Evolutionary conservation across 495 filamentous ascomycete species (phyloP).

Genomic region (Aspergillus kassunensis): DNA sequence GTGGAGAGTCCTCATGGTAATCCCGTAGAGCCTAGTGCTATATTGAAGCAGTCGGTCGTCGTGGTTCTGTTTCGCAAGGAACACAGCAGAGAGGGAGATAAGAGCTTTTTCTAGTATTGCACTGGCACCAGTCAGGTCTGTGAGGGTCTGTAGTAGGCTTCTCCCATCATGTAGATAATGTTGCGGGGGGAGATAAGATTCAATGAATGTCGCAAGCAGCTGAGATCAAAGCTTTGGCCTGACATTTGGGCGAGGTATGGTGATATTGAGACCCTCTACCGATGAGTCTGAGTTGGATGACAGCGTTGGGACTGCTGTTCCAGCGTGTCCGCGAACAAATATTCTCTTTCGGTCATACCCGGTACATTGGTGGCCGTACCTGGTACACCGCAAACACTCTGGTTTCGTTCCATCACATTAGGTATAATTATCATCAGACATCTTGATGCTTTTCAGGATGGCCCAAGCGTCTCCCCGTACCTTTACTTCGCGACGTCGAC

Average conservation of each 20-base stretch:
- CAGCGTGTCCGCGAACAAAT: slow-evolving; percentile 17
- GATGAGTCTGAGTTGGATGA: not conserved
- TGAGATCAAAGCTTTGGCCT: slow-evolving; percentile 15
- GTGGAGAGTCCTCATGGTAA: slow-evolving; percentile 19
- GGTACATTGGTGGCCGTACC: slow-evolving; percentile 25
- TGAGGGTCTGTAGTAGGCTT: slow-evolving; percentile 17
- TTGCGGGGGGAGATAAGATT: slow-evolving; percentile 7
- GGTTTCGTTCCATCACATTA: slow-evolving; percentile 28
- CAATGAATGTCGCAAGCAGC: slow-evolving; percentile 18
- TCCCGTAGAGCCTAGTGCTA: slow-evolving; percentile 22
- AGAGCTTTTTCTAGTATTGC: slow-evolving; percentile 19
- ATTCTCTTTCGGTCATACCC: slow-evolving; percentile 20
- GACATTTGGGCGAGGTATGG: slow-evolving; percentile 16
- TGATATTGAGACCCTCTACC: not conserved
- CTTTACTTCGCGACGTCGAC: slow-evolving; percentile 23
- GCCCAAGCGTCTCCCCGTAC: slow-evolving; percentile 7
- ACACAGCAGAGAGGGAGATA: slow-evolving; percentile 18
- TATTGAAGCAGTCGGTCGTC: slow-evolving; percentile 18
- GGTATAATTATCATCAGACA: slow-evolving; percentile 9
- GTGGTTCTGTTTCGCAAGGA: slow-evolving; percentile 20
- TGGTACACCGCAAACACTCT: slow-evolving; percentile 25
- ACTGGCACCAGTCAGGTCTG: slow-evolving; percentile 13
- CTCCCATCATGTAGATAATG: slow-evolving; percentile 4
- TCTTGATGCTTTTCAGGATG: not conserved
- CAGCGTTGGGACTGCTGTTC: slow-evolving; percentile 1